Base-by-base conservation (phyloP, 805 yeast genomes). In the Myxozyma neotropica region DNA sequence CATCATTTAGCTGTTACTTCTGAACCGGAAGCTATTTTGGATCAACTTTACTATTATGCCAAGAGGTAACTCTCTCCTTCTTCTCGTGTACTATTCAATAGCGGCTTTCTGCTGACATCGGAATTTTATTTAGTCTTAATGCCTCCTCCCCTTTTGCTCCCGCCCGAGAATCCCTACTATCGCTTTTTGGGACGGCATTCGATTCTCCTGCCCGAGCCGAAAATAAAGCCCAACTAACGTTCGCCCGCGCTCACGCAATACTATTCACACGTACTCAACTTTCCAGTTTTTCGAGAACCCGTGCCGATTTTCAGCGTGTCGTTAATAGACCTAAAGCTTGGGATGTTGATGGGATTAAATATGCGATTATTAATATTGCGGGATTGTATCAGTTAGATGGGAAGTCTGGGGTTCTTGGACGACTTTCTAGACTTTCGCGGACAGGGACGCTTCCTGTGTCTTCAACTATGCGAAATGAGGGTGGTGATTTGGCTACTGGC, bases 1-100 rank as follows among this genome's bases (percentile, higher is more conserved):
- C 65, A 61, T 33, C 54, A 60, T 27, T 49, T 62, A 31, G 57
- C 58, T 13, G 33, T 58, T 12, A 43, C 57, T n/a, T 35, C 61
- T 2, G 53, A 46, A 10, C 38, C 57, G 26, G 17, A 21, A 10
- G 23, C 49, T 17, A 35, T 53, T 29, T 24, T 63, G 10, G 65
- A 61, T 29, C 66, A 59, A 50, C 49, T 63, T 36, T 63, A 50
- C 31, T 63, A 60, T 43, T 50, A 53, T 24, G 44, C 57, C 59
- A 63, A 61, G 36, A 56, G 63, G 55, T 58, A 21, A 13, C 35
- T 26, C 15, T 10, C 21, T 4, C 27, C 6, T n/a, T 31, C n/a
- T 23, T 7, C 31, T 42, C n/a, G 1, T 19, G 31, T 15, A 5
- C 5, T 15, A 42, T 31, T 17, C 12, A 35, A 39, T 53, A 23